Evolutionary conservation across 768 basidiomycete genomes (phyloP), one percentile per base, ranked within the genome.

Genomic region (Pleurotus pulmonarius): DNA sequence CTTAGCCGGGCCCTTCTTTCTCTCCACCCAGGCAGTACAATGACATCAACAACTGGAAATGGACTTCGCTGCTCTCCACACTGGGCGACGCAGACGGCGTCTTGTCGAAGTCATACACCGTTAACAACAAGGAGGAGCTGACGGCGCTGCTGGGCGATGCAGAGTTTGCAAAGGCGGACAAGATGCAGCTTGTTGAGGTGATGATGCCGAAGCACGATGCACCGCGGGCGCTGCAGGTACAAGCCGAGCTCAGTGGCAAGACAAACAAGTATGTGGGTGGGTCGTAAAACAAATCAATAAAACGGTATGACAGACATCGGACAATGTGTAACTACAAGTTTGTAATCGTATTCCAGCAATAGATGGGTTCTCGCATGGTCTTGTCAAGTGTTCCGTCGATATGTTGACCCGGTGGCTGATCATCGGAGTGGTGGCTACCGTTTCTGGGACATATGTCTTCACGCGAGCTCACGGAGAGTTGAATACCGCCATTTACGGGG

Each of bases 11-110:
- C 24, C 24, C 40, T 26, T 13, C 49, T 16, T 56, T 26, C 57
- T 15, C 51, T 22, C 49, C 13, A 45, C 57, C 43, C 61, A 85
- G 89, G 56, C 82, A 85, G 67, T 95, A 97, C 71, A 96, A 96
- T 67, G 87, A 97, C 65, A 87, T 98, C 61, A 75, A 79, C 24
- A 73, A 86, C 64, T 97, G 94, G 89, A 81, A 83, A 63, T 90
- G 85, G 83, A 79, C 84, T 2, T 73, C 73, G 56, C 75, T 91
- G 29, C 73, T 90, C n/a, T 75, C 75, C 29, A 78, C 80, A 25
- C 72, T 90, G 41, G 83, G 82, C 44, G 84, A 83, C 60, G 57
- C 74, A 38, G 69, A 81, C 26, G 79, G 79, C 52, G 73, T 73
- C 24, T 66, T 74, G 16, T 80, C 81, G 44, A 75, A 74, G 63